Conservation (phyloP, 495 filamentous ascomycete species). For the Polyplosphaeria fusca region DNA sequence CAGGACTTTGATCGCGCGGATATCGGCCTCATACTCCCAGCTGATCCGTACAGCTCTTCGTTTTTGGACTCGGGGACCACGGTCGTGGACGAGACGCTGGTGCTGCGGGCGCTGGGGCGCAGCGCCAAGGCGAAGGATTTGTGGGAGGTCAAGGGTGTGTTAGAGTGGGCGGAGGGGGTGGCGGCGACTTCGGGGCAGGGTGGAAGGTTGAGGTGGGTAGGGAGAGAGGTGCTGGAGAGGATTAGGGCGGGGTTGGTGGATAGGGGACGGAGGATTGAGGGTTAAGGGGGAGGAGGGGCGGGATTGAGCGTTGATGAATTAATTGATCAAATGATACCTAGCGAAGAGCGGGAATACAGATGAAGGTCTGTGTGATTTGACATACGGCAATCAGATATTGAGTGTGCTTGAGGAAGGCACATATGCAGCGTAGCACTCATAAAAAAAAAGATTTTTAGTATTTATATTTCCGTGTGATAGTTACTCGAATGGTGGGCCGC, state of each 20-base stretch:
- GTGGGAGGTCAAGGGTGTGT: constrained; percentile 71
- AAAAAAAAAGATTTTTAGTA: no score
- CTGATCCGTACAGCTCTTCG: constrained; percentile 41
- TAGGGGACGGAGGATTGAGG: constrained; percentile 41
- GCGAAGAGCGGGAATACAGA: no score
- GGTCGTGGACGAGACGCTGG: constrained; percentile 73
- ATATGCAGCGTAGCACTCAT: no score
- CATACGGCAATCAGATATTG: no score
- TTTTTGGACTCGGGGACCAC: constrained; percentile 50
- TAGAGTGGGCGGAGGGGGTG: constrained; percentile 70
- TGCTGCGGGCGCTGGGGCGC: constrained; percentile 61
- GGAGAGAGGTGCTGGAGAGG: constrained; percentile 39
- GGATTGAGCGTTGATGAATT: no score
- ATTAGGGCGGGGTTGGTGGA: constrained; percentile 45
- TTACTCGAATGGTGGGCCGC: no score
- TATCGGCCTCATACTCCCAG: constrained; percentile 67
- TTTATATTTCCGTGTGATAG: no score
- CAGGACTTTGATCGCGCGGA: constrained; percentile 70
- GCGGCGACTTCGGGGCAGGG: constrained; percentile 40
- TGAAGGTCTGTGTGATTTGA: no score
- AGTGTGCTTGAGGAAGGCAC: no score
- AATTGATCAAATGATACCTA: no score
- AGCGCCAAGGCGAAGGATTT: constrained; percentile 65
- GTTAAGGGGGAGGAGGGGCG: background rate
- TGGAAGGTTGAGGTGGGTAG: constrained; percentile 42